Evolutionary conservation across 2,329 filamentous ascomycete species (phyloP), one percentile per base, ranked within the genome.

Genomic region (Penicillium sp.): DNA sequence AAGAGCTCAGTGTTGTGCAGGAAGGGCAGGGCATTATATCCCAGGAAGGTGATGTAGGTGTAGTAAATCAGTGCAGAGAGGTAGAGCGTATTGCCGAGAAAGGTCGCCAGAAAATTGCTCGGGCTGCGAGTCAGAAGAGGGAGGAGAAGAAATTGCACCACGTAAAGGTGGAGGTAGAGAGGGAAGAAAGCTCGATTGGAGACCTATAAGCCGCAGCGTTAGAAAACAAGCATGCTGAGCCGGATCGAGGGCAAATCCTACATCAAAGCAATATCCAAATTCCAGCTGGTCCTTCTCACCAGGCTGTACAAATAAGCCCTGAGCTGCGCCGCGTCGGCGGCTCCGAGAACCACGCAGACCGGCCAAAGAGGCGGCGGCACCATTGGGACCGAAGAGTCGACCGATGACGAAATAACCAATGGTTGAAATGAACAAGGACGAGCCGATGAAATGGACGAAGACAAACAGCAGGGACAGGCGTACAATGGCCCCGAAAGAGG

Each of bases 241-340:
- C 29, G 18, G 9, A 6, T 23, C n/a, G 43, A 36, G 23, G 15
- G 41, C 23, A n/a, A 18, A 39, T 59, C 78, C 66, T 61, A 84
- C 85, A 73, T 88, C 85, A 71, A 87, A 87, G 68, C 85, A 87
- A 66, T 88, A 88, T 48, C 85, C 85, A 71, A 87, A 88, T 65
- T 87, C 85, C 56, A 88, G 69, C 54, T 81, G 81, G 49, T 86
- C 84, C 28, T 79, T 80, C 56, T 76, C 74, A 9, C 74, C 75
- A 0, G 80, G 78, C 49, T 82, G 80, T 5, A 79, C 75, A 62
- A 87, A 86, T 6, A 87, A 69, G 2, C 85, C 83, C 64, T 81
- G 74, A 45, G 76, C 74, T 16, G 71, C 69, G 49, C 74, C 69
- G 55, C 81, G 69, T 64, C 81, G 74, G 52, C 79, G 72, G 29